Evolutionary conservation across 129 eudicot species (phyloP), one percentile per base, ranked within the genome.

Genomic region (Flaveria linearis): DNA sequence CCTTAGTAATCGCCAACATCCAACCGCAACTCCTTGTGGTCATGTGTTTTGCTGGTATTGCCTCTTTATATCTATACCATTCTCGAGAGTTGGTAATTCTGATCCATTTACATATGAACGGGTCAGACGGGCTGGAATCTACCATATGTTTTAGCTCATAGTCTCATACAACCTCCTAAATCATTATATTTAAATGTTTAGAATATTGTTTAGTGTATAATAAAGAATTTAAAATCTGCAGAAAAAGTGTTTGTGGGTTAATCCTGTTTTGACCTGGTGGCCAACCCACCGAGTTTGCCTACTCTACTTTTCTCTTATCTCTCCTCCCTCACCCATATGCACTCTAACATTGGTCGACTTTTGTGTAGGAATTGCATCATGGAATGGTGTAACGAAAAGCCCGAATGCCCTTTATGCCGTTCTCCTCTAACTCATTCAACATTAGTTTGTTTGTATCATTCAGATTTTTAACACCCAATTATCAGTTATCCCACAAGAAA

Each of bases 321-420:
- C 77, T 7, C 46, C 56, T 65, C 33, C 42, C 73, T 46, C 8
- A 9, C 41, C 20, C 36, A 17, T 13, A 9, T 3, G 22, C 75
- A 63, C 14, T 41, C 76, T 68, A 2, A 39, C 28, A 60, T 67
- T 79, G 52, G 42, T 52, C 76, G 25, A 36, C 41, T 17, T 63
- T 36, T 69, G 47, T 77, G 87, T 70, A 92, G 97, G 97, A 92
- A 84, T 76, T 92, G 97, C 88, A 89, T 92, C 56, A 89, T 92
- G 97, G 97, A 92, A 74, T 92, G 97, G 97, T 92, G 97, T 76
- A 92, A 92, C 36, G 97, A 92, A 77, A 92, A 92, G 86, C 97
- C 93, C 0, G 97, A 92, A 74, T 92, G 97, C 70, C 97, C 97
- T 55, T 86, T 92, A 18, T 92, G 97, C 30, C 96, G 97, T 15